phyloP scores from a whole-genome alignment of 2,329 filamentous ascomycete genomes.

The Apiospora phragmitis region DNA sequence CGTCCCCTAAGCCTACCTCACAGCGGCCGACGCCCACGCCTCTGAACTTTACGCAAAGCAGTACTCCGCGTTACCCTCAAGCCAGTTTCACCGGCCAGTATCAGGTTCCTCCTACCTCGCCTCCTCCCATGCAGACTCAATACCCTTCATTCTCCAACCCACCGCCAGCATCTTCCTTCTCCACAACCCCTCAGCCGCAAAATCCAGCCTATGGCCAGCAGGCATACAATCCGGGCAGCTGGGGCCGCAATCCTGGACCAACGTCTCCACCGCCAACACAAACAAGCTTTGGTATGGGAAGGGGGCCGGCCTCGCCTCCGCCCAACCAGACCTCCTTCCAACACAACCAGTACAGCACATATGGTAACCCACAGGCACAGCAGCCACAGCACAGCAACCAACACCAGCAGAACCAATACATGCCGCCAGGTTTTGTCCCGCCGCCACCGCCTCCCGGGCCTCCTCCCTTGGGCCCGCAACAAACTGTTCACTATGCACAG shows the following conservation, averaged over 20 bases:
- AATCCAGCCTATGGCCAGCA: conserved; percentile 48
- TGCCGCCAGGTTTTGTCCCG: conserved; percentile 60
- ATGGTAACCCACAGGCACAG: conserved; percentile 44
- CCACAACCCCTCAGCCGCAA: conserved; percentile 34
- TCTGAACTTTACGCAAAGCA: conserved; percentile 49
- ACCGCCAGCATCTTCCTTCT: conserved; percentile 32
- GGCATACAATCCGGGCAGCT: conserved; percentile 59
- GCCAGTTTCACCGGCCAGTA: conserved; percentile 59
- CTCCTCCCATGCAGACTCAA: conserved; percentile 49
- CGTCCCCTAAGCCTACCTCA: conserved; percentile 40
- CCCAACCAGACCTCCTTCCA: conserved; percentile 41
- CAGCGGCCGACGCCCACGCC: conserved; percentile 42
- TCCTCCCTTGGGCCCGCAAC: conserved; percentile 61
- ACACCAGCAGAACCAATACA: conserved; percentile 37
- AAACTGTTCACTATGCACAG: conserved; percentile 56
- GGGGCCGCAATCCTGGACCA: conserved; percentile 57
- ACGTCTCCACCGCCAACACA: conserved; percentile 44
- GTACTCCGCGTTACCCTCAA: conserved; percentile 51
- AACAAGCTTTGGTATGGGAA: conserved; percentile 36
- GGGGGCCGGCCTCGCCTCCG: conserved; percentile 55
- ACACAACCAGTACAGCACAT: conserved; percentile 49
- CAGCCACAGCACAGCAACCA: conserved; percentile 36
- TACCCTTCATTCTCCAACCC: conserved; percentile 47
- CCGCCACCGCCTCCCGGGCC: conserved; percentile 65
- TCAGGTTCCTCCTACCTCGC: conserved; percentile 57